A percentile compares a stretch with the other conserved stretches of the same genome.
Conservation (phyloP, 2,329 filamentous ascomycete species). For the Ilyonectria sp. region DNA sequence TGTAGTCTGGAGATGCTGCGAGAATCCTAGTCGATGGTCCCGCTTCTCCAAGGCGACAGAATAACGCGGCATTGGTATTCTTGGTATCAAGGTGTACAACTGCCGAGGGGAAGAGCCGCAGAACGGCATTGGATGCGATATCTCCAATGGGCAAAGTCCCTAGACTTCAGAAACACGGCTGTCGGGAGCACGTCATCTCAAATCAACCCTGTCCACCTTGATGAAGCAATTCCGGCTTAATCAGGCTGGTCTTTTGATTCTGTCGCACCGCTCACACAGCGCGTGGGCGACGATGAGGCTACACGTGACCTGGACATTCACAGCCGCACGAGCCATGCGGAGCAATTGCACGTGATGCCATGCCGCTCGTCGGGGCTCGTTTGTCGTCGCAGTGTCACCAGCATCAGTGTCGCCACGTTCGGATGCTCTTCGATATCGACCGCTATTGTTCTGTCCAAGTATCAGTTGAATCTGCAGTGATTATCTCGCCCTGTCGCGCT, state of each 20-base stretch:
- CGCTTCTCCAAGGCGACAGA: slow-evolving; percentile 31
- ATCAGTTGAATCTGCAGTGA: slow-evolving; percentile 57
- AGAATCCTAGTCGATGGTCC: slow-evolving; percentile 34
- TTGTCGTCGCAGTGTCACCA: slow-evolving; percentile 43
- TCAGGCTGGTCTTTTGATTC: background rate
- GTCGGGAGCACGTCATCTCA: no score
- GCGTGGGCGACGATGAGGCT: slow-evolving; percentile 21
- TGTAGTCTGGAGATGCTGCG: slow-evolving; percentile 14
- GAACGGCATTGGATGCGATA: background rate
- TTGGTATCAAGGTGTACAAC: slow-evolving; percentile 1
- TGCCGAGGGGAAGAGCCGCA: slow-evolving; percentile 6
- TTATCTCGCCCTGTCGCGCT: slow-evolving; percentile 51
- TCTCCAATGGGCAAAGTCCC: background rate
- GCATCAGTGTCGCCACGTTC: slow-evolving; percentile 40
- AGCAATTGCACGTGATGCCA: slow-evolving; percentile 47
- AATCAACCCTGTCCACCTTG: background rate
- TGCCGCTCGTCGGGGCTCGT: slow-evolving; percentile 40
- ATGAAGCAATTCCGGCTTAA: slow-evolving; percentile 6
- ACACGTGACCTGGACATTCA: slow-evolving; percentile 41
- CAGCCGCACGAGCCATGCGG: slow-evolving; percentile 44
- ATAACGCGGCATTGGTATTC: slow-evolving; percentile 1
- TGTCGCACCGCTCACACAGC: background rate
- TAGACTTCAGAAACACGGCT: background rate
- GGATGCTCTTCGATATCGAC: slow-evolving; percentile 52
- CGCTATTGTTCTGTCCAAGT: slow-evolving; percentile 57